phyloP scores from a whole-genome alignment of 1,284 basidiomycete genomes.

The Leccinum huronense region DNA sequence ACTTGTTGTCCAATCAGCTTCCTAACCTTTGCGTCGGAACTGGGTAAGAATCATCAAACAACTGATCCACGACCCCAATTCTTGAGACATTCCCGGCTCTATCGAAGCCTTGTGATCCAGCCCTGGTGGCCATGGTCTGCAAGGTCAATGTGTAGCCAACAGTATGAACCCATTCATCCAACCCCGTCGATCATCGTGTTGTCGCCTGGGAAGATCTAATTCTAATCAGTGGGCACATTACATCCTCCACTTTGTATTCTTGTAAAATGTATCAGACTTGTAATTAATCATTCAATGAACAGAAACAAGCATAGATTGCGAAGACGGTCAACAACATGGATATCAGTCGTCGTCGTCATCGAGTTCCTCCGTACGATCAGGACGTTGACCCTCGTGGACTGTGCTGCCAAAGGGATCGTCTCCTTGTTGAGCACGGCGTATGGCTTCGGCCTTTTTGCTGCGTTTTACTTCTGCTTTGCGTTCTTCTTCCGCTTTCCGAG shows the following conservation, averaged over 20 bases:
- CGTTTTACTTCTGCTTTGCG: constrained; percentile 64
- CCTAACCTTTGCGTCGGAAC: neutral
- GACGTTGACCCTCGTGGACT: constrained; percentile 37
- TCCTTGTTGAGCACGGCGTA: constrained; percentile 47
- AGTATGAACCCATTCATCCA: constrained; percentile 35
- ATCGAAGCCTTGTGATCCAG: constrained; percentile 60
- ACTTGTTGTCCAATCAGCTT: constrained; percentile 1
- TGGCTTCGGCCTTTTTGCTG: constrained; percentile 59
- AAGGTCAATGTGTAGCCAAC: constrained; percentile 69
- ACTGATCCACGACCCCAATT: neutral
- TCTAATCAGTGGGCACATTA: constrained; percentile 29
- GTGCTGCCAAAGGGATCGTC: constrained; percentile 68
- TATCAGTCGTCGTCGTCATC: constrained; percentile 50
- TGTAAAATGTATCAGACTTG: neutral
- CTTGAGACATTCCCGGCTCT: constrained; percentile 44
- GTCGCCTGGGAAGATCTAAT: constrained; percentile 25
- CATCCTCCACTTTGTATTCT: neutral
- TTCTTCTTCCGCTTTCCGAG: constrained; percentile 64
- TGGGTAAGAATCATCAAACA: neutral
- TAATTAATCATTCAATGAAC: neutral
- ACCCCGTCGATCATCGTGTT: constrained; percentile 21
- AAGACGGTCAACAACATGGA: neutral
- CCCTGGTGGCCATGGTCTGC: constrained; percentile 40
- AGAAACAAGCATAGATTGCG: neutral
- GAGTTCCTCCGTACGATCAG: constrained; percentile 39